These are phyloP conservation scores for Arachis monticola DNA, from an alignment of 331 rosid genomes.

Conservation along the genomic window DNA sequence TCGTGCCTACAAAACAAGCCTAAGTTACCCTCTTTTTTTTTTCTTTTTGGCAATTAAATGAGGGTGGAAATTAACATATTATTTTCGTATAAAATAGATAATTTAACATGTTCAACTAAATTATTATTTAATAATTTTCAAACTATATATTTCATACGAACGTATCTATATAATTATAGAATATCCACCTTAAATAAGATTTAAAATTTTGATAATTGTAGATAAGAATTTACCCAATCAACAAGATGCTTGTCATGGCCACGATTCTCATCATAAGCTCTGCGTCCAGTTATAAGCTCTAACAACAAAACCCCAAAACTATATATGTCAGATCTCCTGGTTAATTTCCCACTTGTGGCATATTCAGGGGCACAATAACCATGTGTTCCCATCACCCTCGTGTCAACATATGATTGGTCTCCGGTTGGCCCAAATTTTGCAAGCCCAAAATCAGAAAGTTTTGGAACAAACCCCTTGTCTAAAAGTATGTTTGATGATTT, in stretches of 20 bases:
- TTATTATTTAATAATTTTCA: too few species aligned
- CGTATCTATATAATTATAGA: too few species aligned
- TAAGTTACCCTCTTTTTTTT: not conserved
- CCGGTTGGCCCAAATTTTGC: constrained; percentile 67
- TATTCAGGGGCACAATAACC: constrained; percentile 83
- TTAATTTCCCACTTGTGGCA: constrained; percentile 60
- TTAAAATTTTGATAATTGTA: too few species aligned
- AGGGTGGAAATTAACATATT: too few species aligned
- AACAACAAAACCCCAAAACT: constrained; percentile 69
- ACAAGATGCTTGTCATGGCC: constrained; percentile 51
- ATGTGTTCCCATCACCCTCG: constrained; percentile 70
- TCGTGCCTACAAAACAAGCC: constrained; percentile 52
- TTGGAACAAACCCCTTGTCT: constrained; percentile 56
- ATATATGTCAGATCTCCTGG: constrained; percentile 63
- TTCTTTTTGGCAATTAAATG: too few species aligned
- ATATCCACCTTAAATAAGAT: too few species aligned
- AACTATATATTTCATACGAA: too few species aligned
- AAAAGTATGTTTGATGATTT: constrained; percentile 61
- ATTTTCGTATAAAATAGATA: too few species aligned
- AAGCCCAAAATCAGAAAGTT: constrained; percentile 74
- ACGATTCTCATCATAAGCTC: constrained; percentile 45
- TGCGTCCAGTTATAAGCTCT: constrained; percentile 65
- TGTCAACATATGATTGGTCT: constrained; percentile 56
- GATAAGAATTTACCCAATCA: constrained; percentile 57
- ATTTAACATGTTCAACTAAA: too few species aligned